phyloP scores from a whole-genome alignment of 495 filamentous ascomycete species.

The Penicillium roqueforti region DNA sequence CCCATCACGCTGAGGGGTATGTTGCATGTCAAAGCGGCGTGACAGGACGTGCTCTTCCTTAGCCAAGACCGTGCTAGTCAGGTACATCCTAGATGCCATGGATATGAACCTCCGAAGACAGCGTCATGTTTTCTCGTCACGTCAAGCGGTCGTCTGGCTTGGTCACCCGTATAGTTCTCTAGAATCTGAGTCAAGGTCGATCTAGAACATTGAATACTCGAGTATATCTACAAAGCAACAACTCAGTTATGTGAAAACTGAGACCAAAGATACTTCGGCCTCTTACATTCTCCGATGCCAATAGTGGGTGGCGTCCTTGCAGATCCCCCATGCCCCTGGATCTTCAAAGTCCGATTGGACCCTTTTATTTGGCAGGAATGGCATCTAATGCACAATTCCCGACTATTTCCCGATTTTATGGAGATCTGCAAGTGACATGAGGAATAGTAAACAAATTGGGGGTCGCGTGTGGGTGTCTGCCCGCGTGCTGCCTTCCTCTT shows the following conservation, averaged over 20 bases:
- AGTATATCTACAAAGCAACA: not conserved
- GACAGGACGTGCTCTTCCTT: not conserved
- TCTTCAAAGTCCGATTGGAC: slow-evolving; percentile 2
- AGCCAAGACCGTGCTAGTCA: not conserved
- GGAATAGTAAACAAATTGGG: slow-evolving; percentile 11
- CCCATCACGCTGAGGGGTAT: slow-evolving; percentile 4
- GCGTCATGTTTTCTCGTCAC: not conserved
- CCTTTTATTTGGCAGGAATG: not conserved
- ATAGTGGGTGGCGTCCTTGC: slow-evolving; percentile 12
- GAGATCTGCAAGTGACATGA: not conserved
- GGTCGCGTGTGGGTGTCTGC: slow-evolving; percentile 10
- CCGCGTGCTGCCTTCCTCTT: slow-evolving; percentile 16
- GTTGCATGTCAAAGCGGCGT: slow-evolving; percentile 9
- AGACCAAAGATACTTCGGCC: not conserved
- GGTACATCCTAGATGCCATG: not conserved
- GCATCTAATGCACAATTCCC: not conserved
- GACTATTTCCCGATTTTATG: no score
- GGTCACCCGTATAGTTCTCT: not conserved
- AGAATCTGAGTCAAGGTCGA: not conserved
- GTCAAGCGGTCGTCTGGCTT: not conserved
- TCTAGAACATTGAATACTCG: not conserved
- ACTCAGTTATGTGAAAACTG: not conserved
- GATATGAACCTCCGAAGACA: not conserved
- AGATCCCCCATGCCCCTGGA: slow-evolving; percentile 15
- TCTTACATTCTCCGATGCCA: slow-evolving; percentile 10